Percentiles rank a stretch among this genome's conserved stretches.
Evolutionary conservation across 352 stramenopile genomes (phyloP).

Genomic region (Phytophthora brassicae): DNA sequence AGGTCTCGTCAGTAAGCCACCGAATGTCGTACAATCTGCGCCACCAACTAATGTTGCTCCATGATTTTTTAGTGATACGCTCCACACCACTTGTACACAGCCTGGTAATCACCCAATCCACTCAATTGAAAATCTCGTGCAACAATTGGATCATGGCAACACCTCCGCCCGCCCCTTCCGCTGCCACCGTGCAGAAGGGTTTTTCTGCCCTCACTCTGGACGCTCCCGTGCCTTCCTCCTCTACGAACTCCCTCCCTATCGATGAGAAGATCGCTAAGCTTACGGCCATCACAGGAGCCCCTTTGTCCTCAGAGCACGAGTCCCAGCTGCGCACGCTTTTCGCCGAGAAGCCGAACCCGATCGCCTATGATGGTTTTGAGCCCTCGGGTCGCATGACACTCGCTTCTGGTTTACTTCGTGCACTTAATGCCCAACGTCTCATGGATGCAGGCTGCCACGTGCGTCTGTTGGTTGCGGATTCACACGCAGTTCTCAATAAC

Average conservation of each 20-base stretch:
- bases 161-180: conserved; percentile 40
- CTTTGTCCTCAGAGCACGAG: conserved; percentile 46
- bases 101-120: conserved; percentile 12
- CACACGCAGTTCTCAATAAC: conserved; percentile 99
- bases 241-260: conserved; percentile 43
- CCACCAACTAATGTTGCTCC: conserved; percentile 1
- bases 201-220: conserved; percentile 59
- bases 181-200: conserved; percentile 38
- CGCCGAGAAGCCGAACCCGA: conserved; percentile 75
- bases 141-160: conserved; percentile 31
- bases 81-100: conserved; percentile 10
- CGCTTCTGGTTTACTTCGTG: conserved; percentile 92
- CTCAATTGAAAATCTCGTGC: conserved; percentile 23
- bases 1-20: conserved; percentile 20
- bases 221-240: conserved; percentile 19
- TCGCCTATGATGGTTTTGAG: conserved; percentile 98
- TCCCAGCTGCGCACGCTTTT: conserved; percentile 83
- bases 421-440: conserved; percentile 94
- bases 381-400: conserved; percentile 98
- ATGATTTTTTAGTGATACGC: conserved; percentile 14
- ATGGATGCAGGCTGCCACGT: conserved; percentile 94
- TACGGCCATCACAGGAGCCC: conserved; percentile 51
- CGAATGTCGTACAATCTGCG: not conserved
- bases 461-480: conserved; percentile 98
- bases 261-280: conserved; percentile 70